Base-by-base conservation (phyloP, 2,329 filamentous ascomycete species). In the Helotiales sp. region DNA sequence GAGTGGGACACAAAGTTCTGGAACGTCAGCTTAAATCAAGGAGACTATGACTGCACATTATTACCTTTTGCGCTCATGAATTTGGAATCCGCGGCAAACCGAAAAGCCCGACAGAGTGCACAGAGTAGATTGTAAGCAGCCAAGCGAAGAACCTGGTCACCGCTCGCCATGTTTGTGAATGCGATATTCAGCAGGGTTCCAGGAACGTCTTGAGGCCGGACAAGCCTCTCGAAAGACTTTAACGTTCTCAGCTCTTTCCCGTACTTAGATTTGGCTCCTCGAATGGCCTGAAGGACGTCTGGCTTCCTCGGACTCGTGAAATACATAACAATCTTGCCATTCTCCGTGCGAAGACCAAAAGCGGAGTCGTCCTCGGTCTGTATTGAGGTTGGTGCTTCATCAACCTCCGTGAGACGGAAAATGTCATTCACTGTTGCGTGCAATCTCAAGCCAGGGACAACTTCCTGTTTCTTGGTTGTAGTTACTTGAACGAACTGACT, bases 401-500 rank as follows among this genome's bases (percentile, higher is more conserved):
- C 86, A 13, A 89, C 80, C 55, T 89, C 86, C 3, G 83, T 79
- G 3, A 89, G 75, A 9, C 85, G 81, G 71, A 89, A 89, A 30
- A 89, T 87, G 64, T 89, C 86, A 65, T 89, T 89, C 63, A 89
- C 80, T 1, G 83, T 85, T 8, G 85, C 83, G 67, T 79, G 83
- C 24, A 89, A 75, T 12, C 81, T 81, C 59, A 84, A 79, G 5
- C 81, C 82, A 17, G 86, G 82, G 46, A 87, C 79, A 8, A 89
- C 81, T 61, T 89, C 86, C 66, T 88, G 85, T 65, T 87, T 88
- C 69, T 87, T 86, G 8, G 81, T 80, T 4, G 86, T 89, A 2
- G 86, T 87, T 33, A 89, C 81, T 67, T 89, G 86, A 6, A 89
- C 83, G 64, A 87, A 89, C 63, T 88, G 85, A 64, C 79, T 86